phyloP scores from a whole-genome alignment of 1,284 basidiomycete genomes.

The Microbotryum violaceum region DNA sequence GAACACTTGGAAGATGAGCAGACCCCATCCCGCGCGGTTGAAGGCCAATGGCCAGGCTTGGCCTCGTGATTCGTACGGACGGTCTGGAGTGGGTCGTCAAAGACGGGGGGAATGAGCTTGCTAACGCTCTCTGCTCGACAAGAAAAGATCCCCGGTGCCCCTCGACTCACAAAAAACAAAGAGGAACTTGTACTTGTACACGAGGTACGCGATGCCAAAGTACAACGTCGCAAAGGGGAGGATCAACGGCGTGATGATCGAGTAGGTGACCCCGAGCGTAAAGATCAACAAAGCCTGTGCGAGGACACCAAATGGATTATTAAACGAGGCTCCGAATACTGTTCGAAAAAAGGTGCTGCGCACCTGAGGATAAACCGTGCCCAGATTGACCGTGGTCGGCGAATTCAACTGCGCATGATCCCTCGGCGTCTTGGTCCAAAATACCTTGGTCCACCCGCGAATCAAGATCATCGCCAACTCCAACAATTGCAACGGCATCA shows the following conservation, averaged over 20 bases:
- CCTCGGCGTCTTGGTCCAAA: conserved; percentile 74
- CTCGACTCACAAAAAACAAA: conserved; percentile 33
- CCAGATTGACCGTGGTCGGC: conserved; percentile 93
- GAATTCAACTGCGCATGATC: conserved; percentile 96
- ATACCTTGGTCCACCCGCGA: conserved; percentile 59
- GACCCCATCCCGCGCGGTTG: conserved; percentile 38
- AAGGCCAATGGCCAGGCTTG: conserved; percentile 72
- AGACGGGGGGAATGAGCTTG: background rate
- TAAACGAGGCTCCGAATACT: background rate
- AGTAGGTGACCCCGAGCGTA: conserved; percentile 88
- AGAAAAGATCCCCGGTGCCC: background rate
- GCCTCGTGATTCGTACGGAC: conserved; percentile 79
- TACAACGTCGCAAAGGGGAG: conserved; percentile 89
- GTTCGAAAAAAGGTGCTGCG: background rate
- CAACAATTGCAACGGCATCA: conserved; percentile 89
- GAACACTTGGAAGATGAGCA: conserved; percentile 59
- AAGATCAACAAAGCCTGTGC: conserved; percentile 94
- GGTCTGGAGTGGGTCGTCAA: conserved; percentile 11
- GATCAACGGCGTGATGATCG: conserved; percentile 88
- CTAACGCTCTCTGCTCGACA: background rate
- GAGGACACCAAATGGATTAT: conserved; percentile 46
- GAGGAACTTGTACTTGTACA: conserved; percentile 62
- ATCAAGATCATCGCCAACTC: conserved; percentile 79
- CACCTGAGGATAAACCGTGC: conserved; percentile 43
- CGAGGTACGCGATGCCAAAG: conserved; percentile 80